Percentiles rank a stretch among this genome's conserved stretches.
Evolutionary conservation across 495 filamentous ascomycete species (phyloP).

Genomic region (Xylona heveae): DNA sequence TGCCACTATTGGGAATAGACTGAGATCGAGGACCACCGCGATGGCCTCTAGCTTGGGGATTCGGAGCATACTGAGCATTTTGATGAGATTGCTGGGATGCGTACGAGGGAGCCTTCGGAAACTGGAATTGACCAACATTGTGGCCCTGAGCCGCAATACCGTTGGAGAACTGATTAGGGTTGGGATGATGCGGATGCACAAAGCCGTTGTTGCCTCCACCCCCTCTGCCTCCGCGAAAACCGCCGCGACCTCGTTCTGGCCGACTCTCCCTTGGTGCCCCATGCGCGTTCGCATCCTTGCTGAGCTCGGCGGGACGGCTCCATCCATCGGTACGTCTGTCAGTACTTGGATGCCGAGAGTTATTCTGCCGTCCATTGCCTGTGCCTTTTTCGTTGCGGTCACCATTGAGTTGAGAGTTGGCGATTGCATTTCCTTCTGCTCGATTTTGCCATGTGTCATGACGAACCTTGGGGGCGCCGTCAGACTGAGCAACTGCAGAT

Average conservation of each 20-base stretch:
- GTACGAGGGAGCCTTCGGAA: slow-evolving; percentile 1
- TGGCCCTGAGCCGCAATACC: slow-evolving; percentile 22
- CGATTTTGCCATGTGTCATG: slow-evolving; percentile 1
- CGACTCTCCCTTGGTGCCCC: slow-evolving; percentile 27
- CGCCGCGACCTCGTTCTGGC: slow-evolving; percentile 29
- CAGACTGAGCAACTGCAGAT: slow-evolving; percentile 14
- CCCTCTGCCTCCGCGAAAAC: slow-evolving; percentile 28
- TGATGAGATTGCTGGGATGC: slow-evolving; percentile 2
- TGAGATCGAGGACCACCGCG: slow-evolving; percentile 22
- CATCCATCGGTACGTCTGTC: slow-evolving; percentile 16
- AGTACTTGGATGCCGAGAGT: too few species aligned
- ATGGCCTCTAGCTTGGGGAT: slow-evolving; percentile 2
- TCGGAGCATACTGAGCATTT: slow-evolving; percentile 2
- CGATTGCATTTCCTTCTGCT: too few species aligned
- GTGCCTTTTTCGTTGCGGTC: slow-evolving; percentile 1
- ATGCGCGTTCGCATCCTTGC: slow-evolving; percentile 14
- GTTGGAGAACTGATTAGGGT: slow-evolving; percentile 23
- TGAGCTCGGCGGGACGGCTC: slow-evolving; percentile 14
- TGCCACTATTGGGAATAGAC: slow-evolving; percentile 21
- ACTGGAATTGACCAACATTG: slow-evolving; percentile 1
- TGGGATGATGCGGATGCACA: slow-evolving; percentile 1
- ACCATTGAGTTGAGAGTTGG: background rate
- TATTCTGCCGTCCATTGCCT: background rate
- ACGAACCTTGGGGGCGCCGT: slow-evolving; percentile 7
- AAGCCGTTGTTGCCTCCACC: slow-evolving; percentile 20